A percentile compares a stretch with the other conserved stretches of the same genome.
Evolutionary conservation across 306 rosid genomes (phyloP).

Genomic region (Chamaecrista fasciculata): DNA sequence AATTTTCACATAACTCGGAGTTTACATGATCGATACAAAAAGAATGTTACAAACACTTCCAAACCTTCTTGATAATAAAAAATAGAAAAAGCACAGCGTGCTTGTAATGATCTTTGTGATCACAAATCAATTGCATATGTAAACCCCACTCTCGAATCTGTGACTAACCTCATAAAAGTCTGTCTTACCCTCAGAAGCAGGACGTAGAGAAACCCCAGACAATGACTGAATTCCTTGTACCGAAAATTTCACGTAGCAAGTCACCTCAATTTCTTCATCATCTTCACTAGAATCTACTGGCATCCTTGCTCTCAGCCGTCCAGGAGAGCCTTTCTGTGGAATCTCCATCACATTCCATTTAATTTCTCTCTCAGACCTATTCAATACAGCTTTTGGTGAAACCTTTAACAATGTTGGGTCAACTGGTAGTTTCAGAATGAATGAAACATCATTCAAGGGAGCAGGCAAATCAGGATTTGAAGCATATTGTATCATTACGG

Average conservation of each 20-base stretch:
- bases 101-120: slow-evolving; percentile 29
- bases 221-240: slow-evolving; percentile 58
- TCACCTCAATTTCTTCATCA: slow-evolving; percentile 75
- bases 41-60: slow-evolving; percentile 57
- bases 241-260: slow-evolving; percentile 73
- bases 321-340: slow-evolving; percentile 72
- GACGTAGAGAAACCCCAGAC: slow-evolving; percentile 72
- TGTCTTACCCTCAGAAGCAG: slow-evolving; percentile 77
- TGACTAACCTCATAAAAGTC: slow-evolving; percentile 89
- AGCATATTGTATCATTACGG: slow-evolving; percentile 88
- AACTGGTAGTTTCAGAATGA: slow-evolving; percentile 70
- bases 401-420: slow-evolving; percentile 88
- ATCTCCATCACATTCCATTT: slow-evolving; percentile 82
- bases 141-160: slow-evolving; percentile 76
- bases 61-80: slow-evolving; percentile 32
- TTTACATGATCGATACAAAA: slow-evolving; percentile 52
- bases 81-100: slow-evolving; percentile 31
- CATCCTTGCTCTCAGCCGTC: slow-evolving; percentile 80
- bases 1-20: slow-evolving; percentile 34
- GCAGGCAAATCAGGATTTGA: slow-evolving; percentile 68
- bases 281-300: slow-evolving; percentile 73
- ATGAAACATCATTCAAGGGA: slow-evolving; percentile 77
- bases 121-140: slow-evolving; percentile 70
- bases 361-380: slow-evolving; percentile 77
- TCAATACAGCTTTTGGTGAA: slow-evolving; percentile 88